Evolutionary conservation across 164 flowering plant genomes (phyloP).

Genomic region (Stephania yunnanensis): DNA sequence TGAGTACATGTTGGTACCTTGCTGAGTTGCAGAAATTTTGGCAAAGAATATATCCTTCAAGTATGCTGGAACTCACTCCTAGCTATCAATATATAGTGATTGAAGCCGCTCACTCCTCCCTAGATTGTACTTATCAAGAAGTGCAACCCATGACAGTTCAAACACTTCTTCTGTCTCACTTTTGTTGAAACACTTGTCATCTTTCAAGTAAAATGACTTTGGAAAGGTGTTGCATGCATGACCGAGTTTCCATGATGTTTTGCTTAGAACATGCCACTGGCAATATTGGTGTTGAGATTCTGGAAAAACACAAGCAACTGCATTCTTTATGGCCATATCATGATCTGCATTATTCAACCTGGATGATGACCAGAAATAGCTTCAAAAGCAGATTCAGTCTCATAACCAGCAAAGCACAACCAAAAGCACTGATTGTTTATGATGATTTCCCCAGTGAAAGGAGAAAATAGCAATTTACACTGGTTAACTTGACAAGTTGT

Average conservation of each 20-base stretch:
- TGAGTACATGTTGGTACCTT: constrained; percentile 22
- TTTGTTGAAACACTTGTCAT: constrained; percentile 28
- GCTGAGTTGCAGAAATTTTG: constrained; percentile 25
- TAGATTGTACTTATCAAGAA: constrained; percentile 24
- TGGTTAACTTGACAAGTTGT: constrained; percentile 30
- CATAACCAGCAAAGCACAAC: constrained; percentile 38
- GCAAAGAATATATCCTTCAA: constrained; percentile 26
- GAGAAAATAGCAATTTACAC: constrained; percentile 34
- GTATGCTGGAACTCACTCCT: constrained; percentile 21
- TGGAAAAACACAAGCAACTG: constrained; percentile 28
- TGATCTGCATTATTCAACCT: constrained; percentile 27
- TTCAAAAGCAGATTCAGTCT: constrained; percentile 29
- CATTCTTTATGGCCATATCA: constrained; percentile 23
- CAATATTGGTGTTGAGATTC: constrained; percentile 27
- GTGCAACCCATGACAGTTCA: constrained; percentile 22
- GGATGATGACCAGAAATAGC: constrained; percentile 32
- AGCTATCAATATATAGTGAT: constrained; percentile 16
- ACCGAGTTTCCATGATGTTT: constrained; percentile 32
- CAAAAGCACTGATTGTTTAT: constrained; percentile 33
- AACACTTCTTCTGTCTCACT: constrained; percentile 27
- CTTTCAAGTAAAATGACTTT: constrained; percentile 27
- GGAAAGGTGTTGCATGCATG: constrained; percentile 21
- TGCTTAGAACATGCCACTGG: constrained; percentile 33
- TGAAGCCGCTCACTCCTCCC: constrained; percentile 21
- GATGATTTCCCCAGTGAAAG: constrained; percentile 38